Percentiles rank a stretch among this genome's conserved stretches.
Evolutionary conservation across 2,329 filamentous ascomycete species (phyloP).

Genomic region (Ceratocystis harringtonii): DNA sequence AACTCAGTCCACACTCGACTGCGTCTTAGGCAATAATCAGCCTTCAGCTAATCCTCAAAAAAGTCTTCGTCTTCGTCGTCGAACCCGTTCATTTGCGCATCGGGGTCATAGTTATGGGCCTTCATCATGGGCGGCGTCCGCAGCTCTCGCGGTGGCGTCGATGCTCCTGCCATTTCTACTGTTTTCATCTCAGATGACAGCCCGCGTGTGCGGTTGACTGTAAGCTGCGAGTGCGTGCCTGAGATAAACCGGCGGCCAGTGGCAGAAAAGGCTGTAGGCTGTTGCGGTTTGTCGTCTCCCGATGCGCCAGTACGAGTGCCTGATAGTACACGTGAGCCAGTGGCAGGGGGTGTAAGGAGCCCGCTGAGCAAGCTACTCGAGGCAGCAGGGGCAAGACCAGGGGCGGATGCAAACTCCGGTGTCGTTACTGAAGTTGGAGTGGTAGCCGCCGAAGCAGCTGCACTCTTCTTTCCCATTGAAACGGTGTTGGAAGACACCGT

Average conservation of each 20-base stretch:
- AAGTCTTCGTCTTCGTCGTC: conserved; percentile 44
- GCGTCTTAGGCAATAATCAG: no score
- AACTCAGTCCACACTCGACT: no score
- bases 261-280: conserved; percentile 46
- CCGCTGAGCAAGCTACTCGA: conserved; percentile 55
- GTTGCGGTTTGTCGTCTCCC: conserved; percentile 23
- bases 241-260: conserved; percentile 42
- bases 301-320: conserved; percentile 1
- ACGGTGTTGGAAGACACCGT: neutral
- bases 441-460: neutral
- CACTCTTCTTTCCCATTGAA: neutral
- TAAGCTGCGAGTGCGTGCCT: conserved; percentile 20
- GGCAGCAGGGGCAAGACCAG: neutral
- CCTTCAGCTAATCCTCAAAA: conserved; percentile 32
- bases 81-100: conserved; percentile 44
- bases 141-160: conserved; percentile 27
- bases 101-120: conserved; percentile 42
- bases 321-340: conserved; percentile 38
- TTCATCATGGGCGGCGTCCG: conserved; percentile 49
- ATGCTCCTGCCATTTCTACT: conserved; percentile 13
- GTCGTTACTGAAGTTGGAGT: conserved; percentile 23
- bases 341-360: conserved; percentile 78
- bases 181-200: neutral
- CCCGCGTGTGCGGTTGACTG: conserved; percentile 18
- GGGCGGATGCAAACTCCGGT: neutral